Evolutionary conservation across 768 basidiomycete species (phyloP), one percentile per base, ranked within the genome.

Genomic region (Imleria badia): DNA sequence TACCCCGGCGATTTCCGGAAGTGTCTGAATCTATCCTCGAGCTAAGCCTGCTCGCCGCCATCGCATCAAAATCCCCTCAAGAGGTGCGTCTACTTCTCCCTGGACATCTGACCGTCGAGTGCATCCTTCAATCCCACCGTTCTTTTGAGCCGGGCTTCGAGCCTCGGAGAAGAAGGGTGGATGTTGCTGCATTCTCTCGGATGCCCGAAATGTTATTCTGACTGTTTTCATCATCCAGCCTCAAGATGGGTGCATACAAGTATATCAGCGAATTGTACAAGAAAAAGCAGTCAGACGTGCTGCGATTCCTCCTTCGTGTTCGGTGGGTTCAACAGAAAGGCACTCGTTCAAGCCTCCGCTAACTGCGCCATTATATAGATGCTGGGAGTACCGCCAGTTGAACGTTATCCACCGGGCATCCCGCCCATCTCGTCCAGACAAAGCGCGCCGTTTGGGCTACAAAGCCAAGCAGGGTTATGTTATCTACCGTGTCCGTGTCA

Each of bases 391-490:
- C 80, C 91, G 97, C 63, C 97, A 99, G 74, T 78, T 98, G 68
- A 94, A 97, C 66, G 94, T 99, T 63, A 91, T 98, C 72, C 96
- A 98, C 81, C 91, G 97, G 66, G 96, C 95, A 43, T 94, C 95
- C 60, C 91, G 96, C 58, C 96, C 97, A 44, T 98, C 96, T 44
- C 91, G 97, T 70, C 97, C 97, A 51, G 97, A 99, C 81, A 99
- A 98, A 82, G 97, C 97, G 60, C 91, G 97, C 72, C 88, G 95
- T 62, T 81, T 99, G 59, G 97, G 97, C 45, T 99, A 98, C 87
- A 99, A 98, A 81, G 94, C 97, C 73, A 99, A 99, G 84, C 97
- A 99, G 77, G 97, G 97, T 66, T 99, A 94, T 72, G 89, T 98
- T 61, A 76, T 99, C 78, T 99, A 99, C 80, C 92, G 97, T 67